phyloP scores from a whole-genome alignment of 345 rosid genomes.

The Citrus trifoliata region DNA sequence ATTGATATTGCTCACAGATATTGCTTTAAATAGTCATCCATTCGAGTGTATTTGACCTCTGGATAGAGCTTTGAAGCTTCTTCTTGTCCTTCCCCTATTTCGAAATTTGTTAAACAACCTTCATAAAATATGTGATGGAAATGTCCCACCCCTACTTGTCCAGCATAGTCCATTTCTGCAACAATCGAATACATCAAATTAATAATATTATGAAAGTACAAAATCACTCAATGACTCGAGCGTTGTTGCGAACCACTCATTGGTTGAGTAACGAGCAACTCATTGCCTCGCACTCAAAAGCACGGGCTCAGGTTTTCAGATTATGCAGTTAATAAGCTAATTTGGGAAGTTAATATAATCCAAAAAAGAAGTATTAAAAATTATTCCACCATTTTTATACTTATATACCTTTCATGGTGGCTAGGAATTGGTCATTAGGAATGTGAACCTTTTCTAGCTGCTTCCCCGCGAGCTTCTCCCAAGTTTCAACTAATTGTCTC shows the following conservation, averaged over 20 bases:
- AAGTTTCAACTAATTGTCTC: slow-evolving; percentile 45
- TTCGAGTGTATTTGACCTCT: slow-evolving; percentile 59
- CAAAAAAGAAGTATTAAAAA: no score
- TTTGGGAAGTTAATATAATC: no score
- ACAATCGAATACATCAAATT: no score
- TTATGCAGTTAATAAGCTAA: no score
- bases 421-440: slow-evolving; percentile 50
- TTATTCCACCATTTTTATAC: not conserved
- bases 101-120: slow-evolving; percentile 73
- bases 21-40: slow-evolving; percentile 59
- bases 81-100: slow-evolving; percentile 53
- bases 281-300: no score
- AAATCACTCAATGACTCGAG: no score
- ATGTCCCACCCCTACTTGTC: slow-evolving; percentile 70
- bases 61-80: slow-evolving; percentile 87
- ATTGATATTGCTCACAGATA: slow-evolving; percentile 9
- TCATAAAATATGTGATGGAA: slow-evolving; percentile 81
- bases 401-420: slow-evolving; percentile 50
- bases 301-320: no score
- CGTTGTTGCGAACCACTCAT: no score
- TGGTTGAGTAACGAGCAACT: no score
- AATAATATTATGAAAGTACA: not conserved
- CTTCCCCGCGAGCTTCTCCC: slow-evolving; percentile 67
- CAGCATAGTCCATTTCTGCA: slow-evolving; percentile 54
- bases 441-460: slow-evolving; percentile 41